Evolutionary conservation across 305 asterid genomes (phyloP).

Genomic region (Solanum hybrid): DNA sequence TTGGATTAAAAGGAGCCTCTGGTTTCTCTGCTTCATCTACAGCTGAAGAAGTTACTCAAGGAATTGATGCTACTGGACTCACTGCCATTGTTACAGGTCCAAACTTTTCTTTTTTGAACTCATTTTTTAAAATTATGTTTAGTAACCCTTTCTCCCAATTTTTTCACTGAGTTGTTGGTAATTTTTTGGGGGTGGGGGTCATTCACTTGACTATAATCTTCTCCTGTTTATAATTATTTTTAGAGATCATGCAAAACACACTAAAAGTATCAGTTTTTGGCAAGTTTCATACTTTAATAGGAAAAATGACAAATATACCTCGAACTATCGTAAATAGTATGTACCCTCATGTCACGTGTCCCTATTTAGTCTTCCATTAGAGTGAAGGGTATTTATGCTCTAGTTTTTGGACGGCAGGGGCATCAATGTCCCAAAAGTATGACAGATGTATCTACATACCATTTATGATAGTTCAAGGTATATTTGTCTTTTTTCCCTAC

Average conservation of each 20-base stretch:
- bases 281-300: background rate
- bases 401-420: no score
- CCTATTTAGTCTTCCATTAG: no score
- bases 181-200: background rate
- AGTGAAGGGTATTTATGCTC: no score
- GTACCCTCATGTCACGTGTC: no score
- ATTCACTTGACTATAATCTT: background rate
- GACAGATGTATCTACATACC: accelerated
- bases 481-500: no score
- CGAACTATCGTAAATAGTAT: no score
- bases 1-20: slow-evolving; percentile 38
- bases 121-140: no score
- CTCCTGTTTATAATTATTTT: background rate
- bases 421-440: no score
- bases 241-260: background rate
- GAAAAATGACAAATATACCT: no score
- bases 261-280: background rate
- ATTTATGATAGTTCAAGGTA: no score
- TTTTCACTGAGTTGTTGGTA: background rate
- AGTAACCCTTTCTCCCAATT: background rate
- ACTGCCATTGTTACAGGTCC: slow-evolving; percentile 81
- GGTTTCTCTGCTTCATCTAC: slow-evolving; percentile 64
- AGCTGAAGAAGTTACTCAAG: slow-evolving; percentile 64
- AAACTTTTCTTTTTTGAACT: background rate
- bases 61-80: slow-evolving; percentile 63